Conservation (phyloP, 176 grass and related monocot genomes). For the Juncus inflexus region DNA sequence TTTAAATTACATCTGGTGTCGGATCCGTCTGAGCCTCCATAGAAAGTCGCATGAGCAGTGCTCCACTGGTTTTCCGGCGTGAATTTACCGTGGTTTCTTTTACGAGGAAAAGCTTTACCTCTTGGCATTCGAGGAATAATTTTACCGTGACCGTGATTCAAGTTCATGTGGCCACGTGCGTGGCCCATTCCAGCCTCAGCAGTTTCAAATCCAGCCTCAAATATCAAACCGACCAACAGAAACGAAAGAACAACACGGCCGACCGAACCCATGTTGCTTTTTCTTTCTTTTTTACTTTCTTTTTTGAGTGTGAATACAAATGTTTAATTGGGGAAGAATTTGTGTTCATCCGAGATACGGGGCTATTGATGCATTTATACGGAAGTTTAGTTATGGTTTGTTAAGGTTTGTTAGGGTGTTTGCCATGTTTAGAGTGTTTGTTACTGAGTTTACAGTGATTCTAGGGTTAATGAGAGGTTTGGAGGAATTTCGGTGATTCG, state of each 20-base stretch:
- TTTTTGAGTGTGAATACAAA: slow-evolving; percentile 24
- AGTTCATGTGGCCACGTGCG: not conserved
- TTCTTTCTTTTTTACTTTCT: slow-evolving; percentile 17
- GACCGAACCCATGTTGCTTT: slow-evolving; percentile 15
- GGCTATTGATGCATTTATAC: too few species aligned
- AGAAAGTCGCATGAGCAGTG: slow-evolving; percentile 66
- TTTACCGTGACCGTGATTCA: slow-evolving; percentile 1
- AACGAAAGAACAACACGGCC: slow-evolving; percentile 32
- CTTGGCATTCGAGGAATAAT: slow-evolving; percentile 21
- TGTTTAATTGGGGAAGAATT: slow-evolving; percentile 13
- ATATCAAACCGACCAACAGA: slow-evolving; percentile 21
- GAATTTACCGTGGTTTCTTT: slow-evolving; percentile 63
- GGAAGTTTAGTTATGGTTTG: not conserved
- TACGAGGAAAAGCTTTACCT: not conserved
- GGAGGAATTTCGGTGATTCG: slow-evolving; percentile 21
- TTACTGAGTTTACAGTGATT: slow-evolving; percentile 3
- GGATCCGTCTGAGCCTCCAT: slow-evolving; percentile 56
- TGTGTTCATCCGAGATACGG: not conserved
- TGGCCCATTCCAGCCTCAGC: not conserved
- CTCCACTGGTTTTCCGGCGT: slow-evolving; percentile 28
- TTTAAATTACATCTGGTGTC: slow-evolving; percentile 31
- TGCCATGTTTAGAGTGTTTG: slow-evolving; percentile 19
- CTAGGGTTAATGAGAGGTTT: slow-evolving; percentile 11
- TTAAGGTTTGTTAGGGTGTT: not conserved
- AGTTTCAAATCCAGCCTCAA: not conserved